Evolutionary conservation across 169 alveolate species (phyloP), one percentile per base, ranked within the genome.

Genomic region (Eimeria sp.): DNA sequence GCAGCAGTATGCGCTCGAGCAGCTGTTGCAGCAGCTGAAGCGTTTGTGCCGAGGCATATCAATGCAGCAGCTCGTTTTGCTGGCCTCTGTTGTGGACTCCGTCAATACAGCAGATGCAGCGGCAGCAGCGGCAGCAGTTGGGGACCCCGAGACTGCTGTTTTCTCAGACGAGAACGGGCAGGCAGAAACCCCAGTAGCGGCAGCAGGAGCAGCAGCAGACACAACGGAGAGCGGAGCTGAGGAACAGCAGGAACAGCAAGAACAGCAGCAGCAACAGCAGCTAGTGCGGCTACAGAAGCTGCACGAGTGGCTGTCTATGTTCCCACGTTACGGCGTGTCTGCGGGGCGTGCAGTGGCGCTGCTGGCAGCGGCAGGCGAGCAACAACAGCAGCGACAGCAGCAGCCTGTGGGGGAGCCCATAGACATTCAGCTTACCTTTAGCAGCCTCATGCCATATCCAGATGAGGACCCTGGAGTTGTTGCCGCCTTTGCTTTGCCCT

Each of bases 91-190:
- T 13, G 87, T 85, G 14, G 72, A 77, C 33, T 64, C 96, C 46
- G 56, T 82, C 60, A 54, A 27, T 18, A 58, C 76, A 27, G 96
- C 91, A 71, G 76, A 77, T n/a, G 68, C 90, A 30, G 90, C 90
- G 10, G 96, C 96, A 30, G 96, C 94, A 62, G 85, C 94, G 40
- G 83, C 94, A 43, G 94, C 94, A 10, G 83, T 87, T 37, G 94
- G 85, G 52, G 94, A 62, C 30, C 83, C 85, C 43, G 94, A 62
- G 10, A 37, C 83, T 87, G 94, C 66, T 25, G 83, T 83, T 30
- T 83, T 83, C 56, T n/a, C 94, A 64, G 83, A 87, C 78, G 72
- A 43, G 64, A 87, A 80, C 85, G 37, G 87, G 23, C 30, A 74
- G 23, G 18, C 64, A 54, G 91, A 62, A 33, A 66, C 66, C n/a